Conservation (phyloP, 805 yeast genomes). For the Ascoidea asiatica region DNA sequence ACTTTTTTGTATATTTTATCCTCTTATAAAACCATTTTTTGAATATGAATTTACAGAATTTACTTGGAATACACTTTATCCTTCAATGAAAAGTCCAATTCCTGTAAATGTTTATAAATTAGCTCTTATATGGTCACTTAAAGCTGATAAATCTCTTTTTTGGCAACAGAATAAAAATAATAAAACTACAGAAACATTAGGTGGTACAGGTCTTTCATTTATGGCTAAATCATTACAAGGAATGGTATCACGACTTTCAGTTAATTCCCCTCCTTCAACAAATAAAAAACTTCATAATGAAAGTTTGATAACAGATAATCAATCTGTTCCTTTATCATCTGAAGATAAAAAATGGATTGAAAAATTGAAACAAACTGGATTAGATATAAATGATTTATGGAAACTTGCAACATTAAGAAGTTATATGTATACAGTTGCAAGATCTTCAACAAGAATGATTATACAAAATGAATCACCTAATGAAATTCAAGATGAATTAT, state of each 20-base stretch:
- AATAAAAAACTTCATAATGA: not conserved
- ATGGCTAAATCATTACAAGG: conserved; percentile 4
- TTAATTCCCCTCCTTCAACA: not conserved
- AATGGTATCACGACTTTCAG: conserved; percentile 4
- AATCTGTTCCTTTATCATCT: conserved; percentile 36
- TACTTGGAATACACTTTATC: conserved; percentile 49
- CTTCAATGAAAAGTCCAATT: conserved; percentile 56
- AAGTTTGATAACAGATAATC: not conserved
- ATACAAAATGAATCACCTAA: conserved; percentile 6
- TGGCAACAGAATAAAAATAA: conserved; percentile 46
- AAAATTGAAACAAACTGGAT: conserved; percentile 58
- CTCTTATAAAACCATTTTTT: conserved; percentile 63
- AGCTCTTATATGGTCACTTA: conserved; percentile 58
- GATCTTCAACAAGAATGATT: conserved; percentile 22
- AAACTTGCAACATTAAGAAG: conserved; percentile 60
- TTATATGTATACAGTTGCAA: conserved; percentile 48
- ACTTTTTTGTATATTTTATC: conserved; percentile 69
- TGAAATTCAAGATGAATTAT: conserved; percentile 12
- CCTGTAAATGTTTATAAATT: conserved; percentile 51
- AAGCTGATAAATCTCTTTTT: conserved; percentile 55
- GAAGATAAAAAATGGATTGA: conserved; percentile 67
- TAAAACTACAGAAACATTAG: not conserved
- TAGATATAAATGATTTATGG: conserved; percentile 67
- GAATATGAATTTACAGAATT: conserved; percentile 64
- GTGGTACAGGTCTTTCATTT: not conserved